These are phyloP conservation scores for Phyllachora maydis DNA, from an alignment of 2,329 filamentous ascomycete species.

Conservation along the genomic window DNA sequence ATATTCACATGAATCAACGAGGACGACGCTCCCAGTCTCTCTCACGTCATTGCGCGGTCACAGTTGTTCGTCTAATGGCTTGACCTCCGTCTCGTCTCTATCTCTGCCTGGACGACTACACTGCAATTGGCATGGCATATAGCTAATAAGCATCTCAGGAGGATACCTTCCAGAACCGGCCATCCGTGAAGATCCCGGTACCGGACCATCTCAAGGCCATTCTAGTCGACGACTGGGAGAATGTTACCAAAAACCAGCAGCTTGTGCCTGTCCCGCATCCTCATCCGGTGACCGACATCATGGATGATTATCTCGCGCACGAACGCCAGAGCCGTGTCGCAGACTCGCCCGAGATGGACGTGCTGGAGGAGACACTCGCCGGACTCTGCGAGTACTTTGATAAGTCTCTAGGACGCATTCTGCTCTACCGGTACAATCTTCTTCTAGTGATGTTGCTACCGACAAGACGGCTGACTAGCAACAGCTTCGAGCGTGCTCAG, in stretches of 20 bases:
- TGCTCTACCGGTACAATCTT: slow-evolving; percentile 50
- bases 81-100: neutral
- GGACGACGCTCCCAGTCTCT: no score
- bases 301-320: slow-evolving; percentile 60
- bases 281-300: slow-evolving; percentile 53
- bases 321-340: slow-evolving; percentile 44
- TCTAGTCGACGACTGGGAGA: slow-evolving; percentile 97
- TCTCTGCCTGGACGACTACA: neutral
- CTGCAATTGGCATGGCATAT: no score
- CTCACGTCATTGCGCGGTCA: slow-evolving; percentile 5
- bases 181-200: slow-evolving; percentile 68
- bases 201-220: slow-evolving; percentile 82
- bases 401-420: slow-evolving; percentile 65
- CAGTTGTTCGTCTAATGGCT: slow-evolving; percentile 4
- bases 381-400: slow-evolving; percentile 91
- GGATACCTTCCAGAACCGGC: slow-evolving; percentile 65
- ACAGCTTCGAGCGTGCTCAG: slow-evolving; percentile 74
- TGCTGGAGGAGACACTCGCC: slow-evolving; percentile 73
- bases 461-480: slow-evolving; percentile 1
- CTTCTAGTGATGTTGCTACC: neutral
- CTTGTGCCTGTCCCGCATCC: slow-evolving; percentile 68
- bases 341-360: slow-evolving; percentile 55
- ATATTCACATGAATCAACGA: no score
- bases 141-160: slow-evolving; percentile 35
- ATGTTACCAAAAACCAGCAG: slow-evolving; percentile 86